Evolutionary conservation across 805 yeast genomes (phyloP).

Genomic region (Suhomyces vadensis): DNA sequence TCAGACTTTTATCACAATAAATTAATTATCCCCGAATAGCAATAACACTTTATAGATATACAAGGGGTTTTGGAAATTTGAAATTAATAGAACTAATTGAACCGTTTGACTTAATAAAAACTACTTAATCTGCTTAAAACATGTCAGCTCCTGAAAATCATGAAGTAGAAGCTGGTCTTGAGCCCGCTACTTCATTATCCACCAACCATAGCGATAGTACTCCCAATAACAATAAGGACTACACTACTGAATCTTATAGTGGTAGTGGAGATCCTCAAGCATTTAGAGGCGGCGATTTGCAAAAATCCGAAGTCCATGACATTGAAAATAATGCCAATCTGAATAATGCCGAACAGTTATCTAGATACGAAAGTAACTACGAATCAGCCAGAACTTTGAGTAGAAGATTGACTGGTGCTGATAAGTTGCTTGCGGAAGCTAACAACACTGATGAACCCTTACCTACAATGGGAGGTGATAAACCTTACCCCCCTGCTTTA

Average conservation of each 20-base stretch:
- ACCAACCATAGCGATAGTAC: conserved; percentile 3
- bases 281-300: conserved; percentile 13
- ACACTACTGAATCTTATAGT: conserved; percentile 6
- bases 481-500: conserved; percentile 61
- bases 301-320: conserved; percentile 1
- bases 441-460: conserved; percentile 29
- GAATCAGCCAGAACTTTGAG: conserved; percentile 22
- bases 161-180: not conserved
- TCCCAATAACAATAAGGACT: conserved; percentile 5
- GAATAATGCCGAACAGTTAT: conserved; percentile 22
- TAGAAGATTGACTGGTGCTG: conserved; percentile 23
- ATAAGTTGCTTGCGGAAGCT: conserved; percentile 20
- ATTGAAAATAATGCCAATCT: conserved; percentile 8
- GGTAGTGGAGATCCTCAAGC: conserved; percentile 11
- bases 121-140: no score
- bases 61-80: not conserved
- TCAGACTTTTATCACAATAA: no score
- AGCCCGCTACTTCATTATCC: conserved; percentile 3
- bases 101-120: no score
- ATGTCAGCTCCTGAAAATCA: conserved; percentile 1
- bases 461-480: conserved; percentile 64
- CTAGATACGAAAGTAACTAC: conserved; percentile 25
- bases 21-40: no score
- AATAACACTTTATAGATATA: no score
- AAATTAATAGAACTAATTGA: no score